These are phyloP conservation scores for Cladosporium sp. DNA, from an alignment of 2,329 filamentous ascomycete genomes.

Conservation along the genomic window DNA sequence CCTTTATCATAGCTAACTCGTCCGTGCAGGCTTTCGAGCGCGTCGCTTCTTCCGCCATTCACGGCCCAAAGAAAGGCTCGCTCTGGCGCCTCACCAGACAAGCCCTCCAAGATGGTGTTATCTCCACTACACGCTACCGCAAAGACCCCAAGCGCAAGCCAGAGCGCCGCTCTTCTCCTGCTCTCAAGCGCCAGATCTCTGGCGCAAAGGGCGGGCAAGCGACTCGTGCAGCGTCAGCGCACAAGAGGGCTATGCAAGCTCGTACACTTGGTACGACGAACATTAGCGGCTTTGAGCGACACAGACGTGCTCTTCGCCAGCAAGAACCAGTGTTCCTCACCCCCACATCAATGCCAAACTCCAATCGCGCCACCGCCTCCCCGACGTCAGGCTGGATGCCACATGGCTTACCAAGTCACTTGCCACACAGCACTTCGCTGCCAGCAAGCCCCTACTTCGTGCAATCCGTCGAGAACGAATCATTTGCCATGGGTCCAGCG, in stretches of 20 bases:
- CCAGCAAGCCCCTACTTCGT: conserved; percentile 28
- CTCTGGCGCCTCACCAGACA: conserved; percentile 76
- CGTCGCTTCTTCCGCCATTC: conserved; percentile 38
- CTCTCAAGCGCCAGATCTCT: conserved; percentile 45
- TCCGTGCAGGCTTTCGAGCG: conserved; percentile 56
- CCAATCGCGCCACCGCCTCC: conserved; percentile 14
- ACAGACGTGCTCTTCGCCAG: conserved; percentile 22
- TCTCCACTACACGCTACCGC: conserved; percentile 72
- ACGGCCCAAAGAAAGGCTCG: conserved; percentile 63
- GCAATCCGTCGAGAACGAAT: conserved; percentile 20
- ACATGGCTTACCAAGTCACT: background rate
- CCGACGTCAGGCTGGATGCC: background rate
- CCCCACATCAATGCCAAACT: conserved; percentile 15
- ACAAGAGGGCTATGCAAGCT: conserved; percentile 12
- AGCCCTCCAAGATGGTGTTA: conserved; percentile 69
- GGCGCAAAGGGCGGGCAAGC: conserved; percentile 49
- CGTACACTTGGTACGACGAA: background rate
- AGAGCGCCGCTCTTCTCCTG: conserved; percentile 30
- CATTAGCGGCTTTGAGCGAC: conserved; percentile 26
- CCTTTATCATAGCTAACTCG: background rate
- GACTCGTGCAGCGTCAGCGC: conserved; percentile 32
- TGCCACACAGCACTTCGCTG: conserved; percentile 12
- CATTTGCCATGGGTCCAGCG: conserved; percentile 20
- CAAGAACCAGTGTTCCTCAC: conserved; percentile 18
- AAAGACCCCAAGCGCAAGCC: conserved; percentile 48